Base-by-base conservation (phyloP, 1,284 basidiomycete genomes). In the Marasmius sp. region DNA sequence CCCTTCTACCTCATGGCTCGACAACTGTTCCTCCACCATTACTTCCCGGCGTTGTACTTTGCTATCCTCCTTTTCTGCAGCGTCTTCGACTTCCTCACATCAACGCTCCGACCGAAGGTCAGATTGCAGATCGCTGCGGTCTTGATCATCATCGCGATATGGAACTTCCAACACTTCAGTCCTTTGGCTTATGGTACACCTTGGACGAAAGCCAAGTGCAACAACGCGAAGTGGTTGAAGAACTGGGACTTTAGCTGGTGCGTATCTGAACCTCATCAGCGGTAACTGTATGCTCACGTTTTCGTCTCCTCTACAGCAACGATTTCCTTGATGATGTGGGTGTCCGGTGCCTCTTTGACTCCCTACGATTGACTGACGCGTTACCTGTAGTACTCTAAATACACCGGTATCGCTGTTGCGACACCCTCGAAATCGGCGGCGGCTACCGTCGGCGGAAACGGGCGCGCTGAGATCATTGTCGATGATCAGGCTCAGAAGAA, bases 1-100 rank as follows among this genome's bases (percentile, higher is more conserved):
- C 97, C 97, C 10, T 99, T 99, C 85, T 98, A 88, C 85, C 79
- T 97, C 67, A 98, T 98, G 97, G 79, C 86, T 56, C 93, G 97
- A 27, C 97, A 99, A 72, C 86, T 98, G 51, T 98, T 98, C 85
- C 75, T 98, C 34, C 96, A 98, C 73, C 96, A 98, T 78, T 98
- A 98, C 74, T 91, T 98, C 74, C 96, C 96, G 0, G 94, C 97
- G 0, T 82, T 99, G 14, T 99, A 97, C 76, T 98, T 96, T 72
- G 89, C 94, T 20, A 88, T 98, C 67, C 84, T 99, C 9, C 79
- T 95, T 33, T 82, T 85, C 36, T 91, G 90, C 58, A 83, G 82
- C 1, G 81, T 93, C 1, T 98, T 98, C 69, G 97, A 99, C 74
- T 84, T 95, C 48, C 74, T 87, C 41, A 98, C 95, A 0, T 90